These are phyloP conservation scores for Geotrichum siamense DNA, from an alignment of 1,139 yeast genomes.

Conservation along the genomic window DNA sequence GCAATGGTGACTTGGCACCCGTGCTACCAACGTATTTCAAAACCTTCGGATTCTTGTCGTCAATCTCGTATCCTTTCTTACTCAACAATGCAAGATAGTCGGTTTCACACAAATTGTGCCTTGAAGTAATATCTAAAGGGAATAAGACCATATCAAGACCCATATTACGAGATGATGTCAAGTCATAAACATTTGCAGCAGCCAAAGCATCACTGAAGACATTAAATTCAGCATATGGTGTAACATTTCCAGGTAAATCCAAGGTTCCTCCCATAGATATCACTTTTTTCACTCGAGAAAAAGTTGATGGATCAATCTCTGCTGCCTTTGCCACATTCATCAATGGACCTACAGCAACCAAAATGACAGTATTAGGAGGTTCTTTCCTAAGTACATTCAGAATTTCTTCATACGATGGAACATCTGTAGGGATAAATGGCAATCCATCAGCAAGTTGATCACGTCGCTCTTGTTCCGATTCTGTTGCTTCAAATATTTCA, in stretches of 20 bases:
- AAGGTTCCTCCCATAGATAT: conserved; percentile 40
- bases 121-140: conserved; percentile 37
- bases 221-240: conserved; percentile 41
- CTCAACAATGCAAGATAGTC: conserved; percentile 23
- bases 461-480: background rate
- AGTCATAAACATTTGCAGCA: conserved; percentile 36
- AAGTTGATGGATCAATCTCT: conserved; percentile 33
- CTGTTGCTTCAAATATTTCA: conserved; percentile 22
- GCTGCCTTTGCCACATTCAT: conserved; percentile 40
- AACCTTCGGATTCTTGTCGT: background rate
- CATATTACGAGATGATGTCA: conserved; percentile 24
- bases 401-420: conserved; percentile 33
- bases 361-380: conserved; percentile 35
- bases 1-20: background rate
- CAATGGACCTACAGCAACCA: conserved; percentile 39
- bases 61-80: conserved; percentile 12
- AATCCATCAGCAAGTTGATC: conserved; percentile 18
- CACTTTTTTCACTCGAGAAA: conserved; percentile 34
- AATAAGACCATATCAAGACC: conserved; percentile 33
- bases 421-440: conserved; percentile 31
- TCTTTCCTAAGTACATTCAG: conserved; percentile 33
- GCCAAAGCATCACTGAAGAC: conserved; percentile 39
- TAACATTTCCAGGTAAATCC: conserved; percentile 36
- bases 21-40: background rate
- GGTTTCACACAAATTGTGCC: conserved; percentile 28